Evolutionary conservation across 805 yeast species (phyloP).

Genomic region (Sugiyamaella marilandica): DNA sequence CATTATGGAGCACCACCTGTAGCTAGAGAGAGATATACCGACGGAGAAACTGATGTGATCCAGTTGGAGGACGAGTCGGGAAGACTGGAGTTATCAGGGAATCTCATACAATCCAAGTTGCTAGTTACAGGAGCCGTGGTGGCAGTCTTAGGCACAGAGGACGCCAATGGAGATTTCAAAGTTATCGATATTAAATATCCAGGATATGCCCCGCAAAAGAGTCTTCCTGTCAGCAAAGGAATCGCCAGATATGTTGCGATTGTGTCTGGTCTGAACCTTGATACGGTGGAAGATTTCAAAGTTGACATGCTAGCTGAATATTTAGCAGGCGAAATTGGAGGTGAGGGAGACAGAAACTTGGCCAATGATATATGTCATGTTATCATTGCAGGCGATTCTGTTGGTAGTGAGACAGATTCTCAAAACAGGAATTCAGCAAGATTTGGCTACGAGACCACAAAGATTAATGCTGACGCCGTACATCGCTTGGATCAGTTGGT

Average conservation of each 20-base stretch:
- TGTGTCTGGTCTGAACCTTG: conserved; percentile 69
- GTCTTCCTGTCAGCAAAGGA: conserved; percentile 16
- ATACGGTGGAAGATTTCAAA: conserved; percentile 40
- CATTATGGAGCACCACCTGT: conserved; percentile 35
- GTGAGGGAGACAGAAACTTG: conserved; percentile 20
- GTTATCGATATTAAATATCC: conserved; percentile 80
- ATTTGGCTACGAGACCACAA: conserved; percentile 20
- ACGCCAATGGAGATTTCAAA: conserved; percentile 75
- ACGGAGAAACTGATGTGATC: conserved; percentile 44
- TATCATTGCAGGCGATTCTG: conserved; percentile 70
- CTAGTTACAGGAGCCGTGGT: conserved; percentile 88
- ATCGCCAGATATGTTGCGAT: conserved; percentile 48
- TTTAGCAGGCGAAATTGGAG: conserved; percentile 64
- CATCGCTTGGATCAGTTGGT: conserved; percentile 51
- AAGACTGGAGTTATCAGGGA: conserved; percentile 66
- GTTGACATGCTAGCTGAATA: conserved; percentile 60
- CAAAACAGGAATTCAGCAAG: conserved; percentile 8
- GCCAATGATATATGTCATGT: conserved; percentile 41
- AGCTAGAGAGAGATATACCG: conserved; percentile 44
- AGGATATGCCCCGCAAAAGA: conserved; percentile 51
- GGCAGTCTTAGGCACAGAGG: conserved; percentile 82
- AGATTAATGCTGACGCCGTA: conserved; percentile 26
- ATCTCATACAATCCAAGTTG: conserved; percentile 43
- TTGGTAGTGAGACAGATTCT: conserved; percentile 30
- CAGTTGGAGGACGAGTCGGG: conserved; percentile 94